Conservation (phyloP, 2,329 filamentous ascomycete genomes). For the Helotiales sp. region DNA sequence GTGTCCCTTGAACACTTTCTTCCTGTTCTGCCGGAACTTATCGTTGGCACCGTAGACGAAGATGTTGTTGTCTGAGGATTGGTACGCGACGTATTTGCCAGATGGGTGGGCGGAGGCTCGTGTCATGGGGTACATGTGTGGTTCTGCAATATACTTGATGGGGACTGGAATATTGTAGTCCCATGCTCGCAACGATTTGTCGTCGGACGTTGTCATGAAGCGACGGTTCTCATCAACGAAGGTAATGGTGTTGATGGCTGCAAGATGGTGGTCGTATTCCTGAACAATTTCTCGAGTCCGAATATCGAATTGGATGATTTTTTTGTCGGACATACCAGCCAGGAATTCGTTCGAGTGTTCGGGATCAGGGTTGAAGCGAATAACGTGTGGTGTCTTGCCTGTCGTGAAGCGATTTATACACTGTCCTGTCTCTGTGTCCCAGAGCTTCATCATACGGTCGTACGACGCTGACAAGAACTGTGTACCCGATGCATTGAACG, state of each 20-base stretch:
- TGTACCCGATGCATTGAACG: slow-evolving; percentile 79
- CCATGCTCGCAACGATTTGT: slow-evolving; percentile 95
- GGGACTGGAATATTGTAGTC: slow-evolving; percentile 98
- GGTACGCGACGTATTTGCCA: slow-evolving; percentile 92
- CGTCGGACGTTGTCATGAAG: slow-evolving; percentile 97
- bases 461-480: slow-evolving; percentile 91
- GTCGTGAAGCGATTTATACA: slow-evolving; percentile 88
- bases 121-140: slow-evolving; percentile 96
- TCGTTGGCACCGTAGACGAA: slow-evolving; percentile 93
- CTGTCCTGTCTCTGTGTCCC: slow-evolving; percentile 94
- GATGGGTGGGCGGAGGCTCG: slow-evolving; percentile 81
- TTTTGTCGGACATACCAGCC: slow-evolving; percentile 97
- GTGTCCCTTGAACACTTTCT: slow-evolving; percentile 94
- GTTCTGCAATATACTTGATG: slow-evolving; percentile 97
- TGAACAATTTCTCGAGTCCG: slow-evolving; percentile 80
- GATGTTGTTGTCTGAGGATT: slow-evolving; percentile 93
- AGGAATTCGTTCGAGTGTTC: slow-evolving; percentile 86
- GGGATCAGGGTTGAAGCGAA: slow-evolving; percentile 84
- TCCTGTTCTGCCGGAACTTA: slow-evolving; percentile 95
- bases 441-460: slow-evolving; percentile 94
- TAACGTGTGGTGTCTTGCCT: slow-evolving; percentile 91
- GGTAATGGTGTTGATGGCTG: slow-evolving; percentile 96
- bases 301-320: slow-evolving; percentile 96
- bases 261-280: slow-evolving; percentile 97
- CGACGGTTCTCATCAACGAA: slow-evolving; percentile 93